Base-by-base conservation (phyloP, 805 yeast species). In the Metschnikowia similis region DNA sequence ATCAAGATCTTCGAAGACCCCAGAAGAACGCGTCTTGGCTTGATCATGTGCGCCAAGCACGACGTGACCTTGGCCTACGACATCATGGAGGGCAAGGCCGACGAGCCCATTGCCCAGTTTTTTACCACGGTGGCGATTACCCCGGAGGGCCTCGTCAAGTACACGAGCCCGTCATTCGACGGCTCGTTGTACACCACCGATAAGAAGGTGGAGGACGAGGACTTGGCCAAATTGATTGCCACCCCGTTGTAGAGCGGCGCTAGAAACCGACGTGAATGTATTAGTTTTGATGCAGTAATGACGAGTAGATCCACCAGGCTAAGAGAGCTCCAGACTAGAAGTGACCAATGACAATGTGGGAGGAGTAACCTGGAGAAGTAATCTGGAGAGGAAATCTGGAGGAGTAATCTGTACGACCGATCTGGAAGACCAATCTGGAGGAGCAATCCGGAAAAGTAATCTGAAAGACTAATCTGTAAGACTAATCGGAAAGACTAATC, bases 101-200 rank as follows among this genome's bases (percentile, higher is more conserved):
- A 82, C 52, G 84, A 81, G 66, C 70, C 63, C 51, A 78, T 87
- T 57, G 88, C 87, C 31, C 89, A 86, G 72, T 82, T 72, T 66
- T 85, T 82, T 72, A 80, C 89, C 57, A 87, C 92, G 43, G 79
- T 86, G 61, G 90, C 86, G 34, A 66, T 87, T 60, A 85, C 90
- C 65, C 82, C 82, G 70, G 81, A 81, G 59, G 92, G 92, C 45
- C 71, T 82, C 59, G 80, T 84, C 58, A 83, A 80, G 70, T 75
- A 82, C 60, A 79, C 90, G 44, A 64, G 76, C 16, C 80, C 88
- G 16, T 66, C 74, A 49, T 79, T 84, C 54, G 74, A 79, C 52
- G 65, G 68, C 7, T 67, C 62, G 38, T 66, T 72, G 50, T 74
- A 83, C 68, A 73, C 79, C 62, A 70, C 85, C 47, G 85, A 82